A percentile compares a stretch with the other conserved stretches of the same genome.
Evolutionary conservation across 345 rosid species (phyloP).

Genomic region (Clarkia xantiana): DNA sequence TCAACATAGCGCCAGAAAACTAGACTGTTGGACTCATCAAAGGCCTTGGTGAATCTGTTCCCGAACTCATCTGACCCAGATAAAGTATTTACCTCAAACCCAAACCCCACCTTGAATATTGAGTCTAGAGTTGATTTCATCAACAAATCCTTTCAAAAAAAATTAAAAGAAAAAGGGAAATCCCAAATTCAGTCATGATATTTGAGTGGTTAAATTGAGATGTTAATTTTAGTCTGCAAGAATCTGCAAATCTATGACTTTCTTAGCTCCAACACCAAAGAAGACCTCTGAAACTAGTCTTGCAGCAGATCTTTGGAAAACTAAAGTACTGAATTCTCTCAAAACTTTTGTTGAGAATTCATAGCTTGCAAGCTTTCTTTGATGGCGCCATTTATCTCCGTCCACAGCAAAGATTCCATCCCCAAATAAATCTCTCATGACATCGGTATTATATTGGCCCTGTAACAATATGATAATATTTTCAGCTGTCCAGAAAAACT

Average conservation of each 20-base stretch:
- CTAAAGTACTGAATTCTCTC: conserved; percentile 22
- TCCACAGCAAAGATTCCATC: conserved; percentile 30
- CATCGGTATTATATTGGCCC: conserved; percentile 17
- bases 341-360: conserved; percentile 28
- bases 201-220: background rate
- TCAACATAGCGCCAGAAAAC: conserved; percentile 23
- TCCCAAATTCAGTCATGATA: background rate
- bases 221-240: background rate
- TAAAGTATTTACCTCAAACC: conserved; percentile 21
- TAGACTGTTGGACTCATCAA: conserved; percentile 24
- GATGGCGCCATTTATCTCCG: conserved; percentile 31
- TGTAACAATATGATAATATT: conserved; percentile 8
- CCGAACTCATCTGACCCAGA: conserved; percentile 16
- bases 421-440: conserved; percentile 31
- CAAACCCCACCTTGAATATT: conserved; percentile 31
- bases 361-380: conserved; percentile 27
- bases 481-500: background rate
- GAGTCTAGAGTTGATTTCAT: conserved; percentile 26
- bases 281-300: conserved; percentile 17
- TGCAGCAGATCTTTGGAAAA: conserved; percentile 19
- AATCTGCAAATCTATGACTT: conserved; percentile 27
- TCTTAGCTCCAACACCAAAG: conserved; percentile 12
- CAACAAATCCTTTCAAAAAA: conserved; percentile 21
- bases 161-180: background rate
- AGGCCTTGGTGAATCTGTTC: conserved; percentile 19